A percentile compares a stretch with the other conserved stretches of the same genome.
These are phyloP conservation scores for Ophioceras dolichostomum DNA, from an alignment of 2,329 filamentous ascomycete genomes.

Conservation along the genomic window DNA sequence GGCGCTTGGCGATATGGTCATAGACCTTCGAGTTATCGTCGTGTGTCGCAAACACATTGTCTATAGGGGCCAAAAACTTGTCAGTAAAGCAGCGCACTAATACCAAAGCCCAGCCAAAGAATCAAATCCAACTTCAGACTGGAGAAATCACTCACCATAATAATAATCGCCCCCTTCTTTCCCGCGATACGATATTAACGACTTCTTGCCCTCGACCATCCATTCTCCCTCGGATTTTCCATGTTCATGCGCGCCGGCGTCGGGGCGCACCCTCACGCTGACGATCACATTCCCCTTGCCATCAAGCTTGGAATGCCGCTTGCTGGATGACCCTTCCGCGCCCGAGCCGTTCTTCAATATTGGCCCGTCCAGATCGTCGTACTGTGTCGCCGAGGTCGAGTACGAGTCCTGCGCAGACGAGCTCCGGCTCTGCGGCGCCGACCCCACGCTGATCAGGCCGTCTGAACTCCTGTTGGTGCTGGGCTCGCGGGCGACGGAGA, in stretches of 20 bases:
- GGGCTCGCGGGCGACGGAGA: constrained; percentile 51
- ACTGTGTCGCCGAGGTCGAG: constrained; percentile 78
- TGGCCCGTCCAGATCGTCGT: constrained; percentile 59
- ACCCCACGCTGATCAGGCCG: constrained; percentile 63
- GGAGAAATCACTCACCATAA: constrained; percentile 53
- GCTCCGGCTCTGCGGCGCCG: constrained; percentile 77
- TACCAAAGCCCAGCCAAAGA: neutral
- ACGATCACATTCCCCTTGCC: constrained; percentile 91
- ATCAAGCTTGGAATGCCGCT: constrained; percentile 46
- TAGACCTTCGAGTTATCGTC: constrained; percentile 95
- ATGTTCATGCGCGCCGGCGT: constrained; percentile 51
- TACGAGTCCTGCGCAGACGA: constrained; percentile 90
- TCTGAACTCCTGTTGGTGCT: constrained; percentile 60
- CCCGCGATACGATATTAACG: constrained; percentile 71
- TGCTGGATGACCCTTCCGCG: constrained; percentile 18
- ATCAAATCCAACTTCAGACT: neutral
- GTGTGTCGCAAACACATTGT: constrained; percentile 91
- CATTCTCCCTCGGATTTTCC: constrained; percentile 65
- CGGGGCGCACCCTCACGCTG: constrained; percentile 85
- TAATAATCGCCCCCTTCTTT: constrained; percentile 86
- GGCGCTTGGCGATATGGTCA: constrained; percentile 82
- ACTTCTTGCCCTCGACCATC: constrained; percentile 77
- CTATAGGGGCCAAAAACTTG: constrained; percentile 28
- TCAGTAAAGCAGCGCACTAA: neutral
- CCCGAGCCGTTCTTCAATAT: constrained; percentile 18